Base-by-base conservation (phyloP, 2,329 filamentous ascomycete species). In the Botryosphaeria dothidea region DNA sequence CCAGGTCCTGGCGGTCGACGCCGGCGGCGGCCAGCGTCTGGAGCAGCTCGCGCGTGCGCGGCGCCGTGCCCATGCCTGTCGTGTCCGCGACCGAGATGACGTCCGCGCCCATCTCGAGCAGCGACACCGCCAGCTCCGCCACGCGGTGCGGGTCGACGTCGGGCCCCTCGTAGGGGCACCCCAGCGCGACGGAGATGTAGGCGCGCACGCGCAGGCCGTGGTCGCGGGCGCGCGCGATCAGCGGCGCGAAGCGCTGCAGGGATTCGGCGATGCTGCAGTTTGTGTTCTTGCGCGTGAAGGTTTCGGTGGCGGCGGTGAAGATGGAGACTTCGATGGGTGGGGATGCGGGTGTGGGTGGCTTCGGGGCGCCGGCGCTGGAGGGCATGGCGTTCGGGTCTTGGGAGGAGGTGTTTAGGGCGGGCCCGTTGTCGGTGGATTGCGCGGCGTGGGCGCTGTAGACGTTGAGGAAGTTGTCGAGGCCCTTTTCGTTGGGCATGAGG, bases 41-140 rank as follows among this genome's bases (percentile, higher is more conserved):
- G 65, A 93, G 81, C 52, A 93, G 80, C 64, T 86, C 85, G 64
- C 82, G 80, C 2, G 90, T 92, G 64, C 87, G 82, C 19, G 88
- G 88, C n/a, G 88, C 89, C 0, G 92, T 96, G 34, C 93, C 93
- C 85, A 96, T 93, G 19, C 93, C 93, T 0, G 93, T 94, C 0
- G 93, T 97, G 73, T 97, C 93, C 6, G 92, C 93, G 0, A 97
- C 85, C 1, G 91, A 91, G 69, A 97, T 93, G 82, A 97, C 92
- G 73, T 96, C 92, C 21, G 92, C 93, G 19, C 93, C 93, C 83
- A 94, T 91, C 73, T 93, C 91, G 1, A 97, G 83, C 56, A 97
- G 76, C 6, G 79, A 72, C 82, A 88, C 66, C 82, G 87, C 86
- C 25, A 90, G 80, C 29, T 87, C 84, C 2, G 87, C 87, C 2